Percentiles rank a stretch among this genome's conserved stretches.
phyloP scores from a whole-genome alignment of 768 basidiomycete species.

The Mycena kentingensis region DNA sequence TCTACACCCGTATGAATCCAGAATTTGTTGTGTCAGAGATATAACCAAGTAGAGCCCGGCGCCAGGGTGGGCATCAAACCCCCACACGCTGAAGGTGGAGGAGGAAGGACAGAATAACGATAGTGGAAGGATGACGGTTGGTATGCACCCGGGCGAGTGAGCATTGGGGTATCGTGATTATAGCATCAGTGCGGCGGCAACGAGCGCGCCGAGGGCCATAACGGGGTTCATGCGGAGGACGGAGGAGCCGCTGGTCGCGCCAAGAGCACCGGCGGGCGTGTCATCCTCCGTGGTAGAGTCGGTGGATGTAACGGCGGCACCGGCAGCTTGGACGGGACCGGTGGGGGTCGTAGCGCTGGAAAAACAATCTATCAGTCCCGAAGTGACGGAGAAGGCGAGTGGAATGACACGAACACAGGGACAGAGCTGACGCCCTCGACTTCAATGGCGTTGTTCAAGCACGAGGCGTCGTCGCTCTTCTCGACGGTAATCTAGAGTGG shows the following conservation, averaged over 20 bases:
- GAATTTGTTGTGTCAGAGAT: no score
- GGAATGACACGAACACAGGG: no score
- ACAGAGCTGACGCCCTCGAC: constrained; percentile 7
- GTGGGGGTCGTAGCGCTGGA: background rate
- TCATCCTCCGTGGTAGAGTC: constrained; percentile 21
- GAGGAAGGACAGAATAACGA: constrained; percentile 19
- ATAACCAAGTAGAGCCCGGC: constrained; percentile 18
- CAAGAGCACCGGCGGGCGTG: constrained; percentile 37
- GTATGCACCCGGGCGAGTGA: constrained; percentile 20
- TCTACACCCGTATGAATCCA: constrained; percentile 21
- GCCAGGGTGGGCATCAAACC: constrained; percentile 22
- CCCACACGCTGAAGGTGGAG: constrained; percentile 11
- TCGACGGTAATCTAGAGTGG: constrained; percentile 41
- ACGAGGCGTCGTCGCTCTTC: constrained; percentile 40
- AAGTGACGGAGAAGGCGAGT: no score
- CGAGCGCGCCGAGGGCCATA: constrained; percentile 43
- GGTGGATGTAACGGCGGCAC: constrained; percentile 17
- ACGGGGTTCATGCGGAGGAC: constrained; percentile 44
- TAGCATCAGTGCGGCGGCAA: constrained; percentile 32
- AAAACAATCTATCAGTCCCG: no score
- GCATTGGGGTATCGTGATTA: constrained; percentile 26
- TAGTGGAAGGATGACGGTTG: constrained; percentile 8
- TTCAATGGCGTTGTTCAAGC: constrained; percentile 29
- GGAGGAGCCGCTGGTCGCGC: constrained; percentile 46
- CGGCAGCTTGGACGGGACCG: constrained; percentile 11